Base-by-base conservation (phyloP, 306 rosid species). In the Inga oerstediana region DNA sequence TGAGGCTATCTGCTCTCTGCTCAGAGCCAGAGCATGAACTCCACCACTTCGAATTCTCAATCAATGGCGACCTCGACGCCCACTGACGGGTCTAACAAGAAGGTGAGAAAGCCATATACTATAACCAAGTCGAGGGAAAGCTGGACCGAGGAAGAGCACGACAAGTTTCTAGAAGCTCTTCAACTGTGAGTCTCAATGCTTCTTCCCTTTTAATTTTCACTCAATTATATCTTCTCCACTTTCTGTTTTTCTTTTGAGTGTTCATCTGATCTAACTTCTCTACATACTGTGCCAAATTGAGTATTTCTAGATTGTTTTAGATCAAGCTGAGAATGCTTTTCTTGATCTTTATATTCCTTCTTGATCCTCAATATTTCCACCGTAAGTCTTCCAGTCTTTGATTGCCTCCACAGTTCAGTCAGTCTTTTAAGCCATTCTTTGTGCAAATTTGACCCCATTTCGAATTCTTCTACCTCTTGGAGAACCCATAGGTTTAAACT, bases 51-150 rank as follows among this genome's bases (percentile, higher is more conserved):
- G 14, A 90, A 67, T 76, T 88, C 87, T 58, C 87, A 87, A 10
- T 73, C 92, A 80, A 82, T 85, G 88, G 80, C 85, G 12, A 37
- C 88, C 2, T 85, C 87, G 30, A 82, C 87, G 27, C 77, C 87
- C 24, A 14, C 85, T 11, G 98, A 90, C 83, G 87, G 69, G 46
- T 93, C 97, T n/a, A 87, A 83, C 46, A 94, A 94, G 93, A 94
- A 94, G 94, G 84, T 91, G 7, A 86, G 98, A 70, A 94, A 94
- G 90, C 97, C 98, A 9, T 94, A 94, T 83, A 94, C 98, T 56
- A 94, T 94, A 71, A 94, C 98, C 79, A 94, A 94, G 93, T 94
- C 98, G 41, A 93, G 98, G 75, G 97, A 94, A 79, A 94, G 98
- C 89, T 94, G 97, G 98, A 90, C 97, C 14, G 97, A 94, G 10